Evolutionary conservation across 495 filamentous ascomycete genomes (phyloP).

Genomic region (Penicillium subrubescens): DNA sequence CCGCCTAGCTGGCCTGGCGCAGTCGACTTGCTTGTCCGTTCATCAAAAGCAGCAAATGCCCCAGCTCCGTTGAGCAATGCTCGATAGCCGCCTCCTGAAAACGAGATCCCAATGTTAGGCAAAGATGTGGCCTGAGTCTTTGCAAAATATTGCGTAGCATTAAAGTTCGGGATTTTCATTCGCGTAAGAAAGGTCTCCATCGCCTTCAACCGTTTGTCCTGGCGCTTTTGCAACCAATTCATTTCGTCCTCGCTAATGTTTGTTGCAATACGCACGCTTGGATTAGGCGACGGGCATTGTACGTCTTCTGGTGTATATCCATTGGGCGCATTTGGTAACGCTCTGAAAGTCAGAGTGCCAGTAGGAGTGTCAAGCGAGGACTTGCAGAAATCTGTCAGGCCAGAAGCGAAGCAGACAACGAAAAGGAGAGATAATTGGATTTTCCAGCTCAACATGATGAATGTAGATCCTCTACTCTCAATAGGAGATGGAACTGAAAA

Average conservation of each 20-base stretch:
- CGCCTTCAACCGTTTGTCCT: slow-evolving; percentile 54
- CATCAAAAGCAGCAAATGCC: slow-evolving; percentile 75
- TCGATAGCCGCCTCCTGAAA: slow-evolving; percentile 67
- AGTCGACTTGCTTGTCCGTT: slow-evolving; percentile 62
- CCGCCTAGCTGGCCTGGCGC: slow-evolving; percentile 65
- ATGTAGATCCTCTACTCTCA: not conserved
- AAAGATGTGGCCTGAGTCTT: slow-evolving; percentile 51
- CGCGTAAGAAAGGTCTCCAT: slow-evolving; percentile 66
- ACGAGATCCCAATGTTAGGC: slow-evolving; percentile 55
- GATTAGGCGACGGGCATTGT: slow-evolving; percentile 36
- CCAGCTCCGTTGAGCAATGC: slow-evolving; percentile 80
- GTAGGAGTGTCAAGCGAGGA: not conserved
- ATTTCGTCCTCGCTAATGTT: slow-evolving; percentile 61
- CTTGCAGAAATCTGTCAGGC: not conserved
- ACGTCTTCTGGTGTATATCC: slow-evolving; percentile 35
- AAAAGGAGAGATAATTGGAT: not conserved
- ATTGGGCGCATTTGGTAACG: slow-evolving; percentile 26
- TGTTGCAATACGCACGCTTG: slow-evolving; percentile 50
- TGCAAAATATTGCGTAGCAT: slow-evolving; percentile 66
- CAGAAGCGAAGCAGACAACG: slow-evolving; percentile 1
- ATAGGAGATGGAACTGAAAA: not conserved
- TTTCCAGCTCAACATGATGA: not conserved
- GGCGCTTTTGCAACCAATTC: slow-evolving; percentile 57
- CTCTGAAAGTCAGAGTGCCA: not conserved
- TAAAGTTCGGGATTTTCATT: slow-evolving; percentile 69